Conservation (phyloP, 441 rosid species). For the Adansonia gregorii region DNA sequence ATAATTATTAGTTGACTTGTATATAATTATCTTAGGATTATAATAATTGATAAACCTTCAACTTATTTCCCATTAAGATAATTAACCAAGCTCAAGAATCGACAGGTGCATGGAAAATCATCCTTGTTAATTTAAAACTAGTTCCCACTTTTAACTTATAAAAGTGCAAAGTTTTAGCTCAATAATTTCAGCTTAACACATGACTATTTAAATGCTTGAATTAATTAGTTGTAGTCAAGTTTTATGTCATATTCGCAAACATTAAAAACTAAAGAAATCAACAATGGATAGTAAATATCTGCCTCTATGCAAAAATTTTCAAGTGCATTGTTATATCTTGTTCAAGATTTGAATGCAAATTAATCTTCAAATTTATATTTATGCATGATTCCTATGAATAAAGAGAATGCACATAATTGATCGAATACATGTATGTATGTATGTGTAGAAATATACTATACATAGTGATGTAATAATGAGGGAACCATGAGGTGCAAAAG, state of each 20-base stretch:
- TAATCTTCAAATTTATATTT: background rate
- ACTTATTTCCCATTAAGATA: background rate
- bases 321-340: background rate
- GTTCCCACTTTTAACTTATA: background rate
- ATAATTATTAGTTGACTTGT: background rate
- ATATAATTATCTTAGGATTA: background rate
- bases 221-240: background rate
- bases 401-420: background rate
- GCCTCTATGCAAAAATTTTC: background rate
- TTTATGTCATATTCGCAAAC: no score
- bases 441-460: background rate
- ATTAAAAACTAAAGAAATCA: no score
- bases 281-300: no score
- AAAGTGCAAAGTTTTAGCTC: no score
- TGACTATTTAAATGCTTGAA: background rate
- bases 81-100: background rate
- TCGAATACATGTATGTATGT: background rate
- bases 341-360: background rate
- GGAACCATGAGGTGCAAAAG: conserved; percentile 36
- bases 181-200: background rate
- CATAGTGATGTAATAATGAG: conserved; percentile 37
- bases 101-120: background rate
- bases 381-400: background rate
- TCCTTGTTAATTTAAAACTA: background rate
- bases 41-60: background rate